phyloP scores from a whole-genome alignment of 2,329 filamentous ascomycete genomes.

The Aspergillus quadrilineatus region DNA sequence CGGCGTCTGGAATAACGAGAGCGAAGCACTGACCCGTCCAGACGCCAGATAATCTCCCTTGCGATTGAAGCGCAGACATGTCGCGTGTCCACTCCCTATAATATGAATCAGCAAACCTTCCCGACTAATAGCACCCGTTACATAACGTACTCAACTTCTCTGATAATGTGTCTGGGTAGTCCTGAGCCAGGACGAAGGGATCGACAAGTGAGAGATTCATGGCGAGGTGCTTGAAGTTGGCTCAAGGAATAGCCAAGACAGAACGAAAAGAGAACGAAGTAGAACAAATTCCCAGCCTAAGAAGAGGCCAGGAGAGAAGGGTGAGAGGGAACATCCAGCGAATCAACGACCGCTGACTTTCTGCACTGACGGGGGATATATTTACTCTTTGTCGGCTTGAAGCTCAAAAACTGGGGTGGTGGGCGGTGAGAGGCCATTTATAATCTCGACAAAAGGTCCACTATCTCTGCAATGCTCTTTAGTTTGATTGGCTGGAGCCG shows the following conservation, averaged over 20 bases:
- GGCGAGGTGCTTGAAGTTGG: constrained; percentile 9
- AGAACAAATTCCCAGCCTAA: constrained; percentile 24
- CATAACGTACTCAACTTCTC: constrained; percentile 69
- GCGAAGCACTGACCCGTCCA: constrained; percentile 63
- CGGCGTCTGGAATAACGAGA: not conserved
- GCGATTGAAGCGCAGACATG: constrained; percentile 81
- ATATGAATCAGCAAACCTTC: constrained; percentile 15
- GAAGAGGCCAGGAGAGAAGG: constrained; percentile 24
- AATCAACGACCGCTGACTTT: constrained; percentile 9
- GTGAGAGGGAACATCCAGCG: constrained; percentile 28
- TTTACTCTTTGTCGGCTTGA: constrained; percentile 8
- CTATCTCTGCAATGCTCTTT: not conserved
- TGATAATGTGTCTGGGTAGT: constrained; percentile 87
- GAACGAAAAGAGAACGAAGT: not conserved
- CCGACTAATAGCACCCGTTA: constrained; percentile 7
- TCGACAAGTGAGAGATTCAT: constrained; percentile 74
- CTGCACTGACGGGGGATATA: constrained; percentile 10
- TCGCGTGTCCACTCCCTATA: constrained; percentile 61
- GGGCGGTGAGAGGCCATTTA: constrained; percentile 26
- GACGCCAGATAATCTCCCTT: constrained; percentile 93
- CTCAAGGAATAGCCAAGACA: not conserved
- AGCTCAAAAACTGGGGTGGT: constrained; percentile 15
- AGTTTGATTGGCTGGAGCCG: constrained; percentile 8
- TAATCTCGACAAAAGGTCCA: constrained; percentile 14
- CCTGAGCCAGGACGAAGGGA: constrained; percentile 69